These are phyloP conservation scores for Lolium multiflorum DNA, from an alignment of 176 grass and related monocot species.

Conservation along the genomic window DNA sequence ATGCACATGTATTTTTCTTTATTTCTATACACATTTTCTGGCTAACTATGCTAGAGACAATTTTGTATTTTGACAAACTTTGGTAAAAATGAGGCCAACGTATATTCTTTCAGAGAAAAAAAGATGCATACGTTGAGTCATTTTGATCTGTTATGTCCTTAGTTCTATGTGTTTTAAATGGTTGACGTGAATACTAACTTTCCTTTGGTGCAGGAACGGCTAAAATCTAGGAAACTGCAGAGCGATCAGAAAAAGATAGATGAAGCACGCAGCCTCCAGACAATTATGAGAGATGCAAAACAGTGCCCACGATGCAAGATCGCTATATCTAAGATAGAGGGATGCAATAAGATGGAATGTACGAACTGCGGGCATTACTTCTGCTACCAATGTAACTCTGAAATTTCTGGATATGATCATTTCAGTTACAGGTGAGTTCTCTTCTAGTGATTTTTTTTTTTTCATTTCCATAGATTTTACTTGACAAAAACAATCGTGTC, in stretches of 20 bases:
- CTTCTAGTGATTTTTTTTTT: not conserved
- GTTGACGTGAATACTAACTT: not conserved
- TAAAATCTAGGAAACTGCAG: conserved; percentile 33
- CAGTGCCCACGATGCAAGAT: conserved; percentile 82
- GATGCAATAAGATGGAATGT: conserved; percentile 83
- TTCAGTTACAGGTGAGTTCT: conserved; percentile 48
- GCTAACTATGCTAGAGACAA: too few species aligned
- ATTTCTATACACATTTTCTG: too few species aligned
- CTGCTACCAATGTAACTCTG: conserved; percentile 74
- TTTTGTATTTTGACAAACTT: too few species aligned
- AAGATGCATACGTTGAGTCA: not conserved
- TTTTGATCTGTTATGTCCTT: conserved; percentile 20
- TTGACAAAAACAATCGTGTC: conserved; percentile 36
- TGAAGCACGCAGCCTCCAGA: conserved; percentile 57
- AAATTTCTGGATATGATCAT: conserved; percentile 74
- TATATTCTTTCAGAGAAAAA: not conserved
- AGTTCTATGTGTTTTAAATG: not conserved
- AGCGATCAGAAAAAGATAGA: conserved; percentile 64
- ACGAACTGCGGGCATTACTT: conserved; percentile 70
- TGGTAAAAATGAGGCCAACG: not conserved
- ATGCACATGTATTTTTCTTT: not conserved
- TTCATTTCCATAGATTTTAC: not conserved
- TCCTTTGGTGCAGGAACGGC: conserved; percentile 37
- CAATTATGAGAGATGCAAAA: conserved; percentile 61
- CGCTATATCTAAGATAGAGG: conserved; percentile 69